phyloP scores from a whole-genome alignment of 139 green algal genomes.

The Medakamo hakoo region DNA sequence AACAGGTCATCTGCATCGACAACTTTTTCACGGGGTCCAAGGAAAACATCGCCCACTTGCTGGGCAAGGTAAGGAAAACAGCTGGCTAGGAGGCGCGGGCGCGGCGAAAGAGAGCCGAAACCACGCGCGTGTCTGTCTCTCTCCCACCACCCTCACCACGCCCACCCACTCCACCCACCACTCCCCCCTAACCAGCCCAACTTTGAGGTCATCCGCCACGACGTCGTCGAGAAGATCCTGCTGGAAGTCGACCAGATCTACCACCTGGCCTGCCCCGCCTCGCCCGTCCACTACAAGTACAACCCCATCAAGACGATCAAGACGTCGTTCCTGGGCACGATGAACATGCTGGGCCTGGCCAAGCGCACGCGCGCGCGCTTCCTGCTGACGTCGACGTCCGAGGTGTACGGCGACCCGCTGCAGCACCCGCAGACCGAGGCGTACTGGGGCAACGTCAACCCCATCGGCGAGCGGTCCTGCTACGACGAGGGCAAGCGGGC shows the following conservation, averaged over 20 bases:
- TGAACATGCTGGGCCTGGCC: constrained; percentile 99
- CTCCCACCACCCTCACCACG: too few species aligned
- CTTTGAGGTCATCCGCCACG: constrained; percentile 96
- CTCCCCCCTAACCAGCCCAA: too few species aligned
- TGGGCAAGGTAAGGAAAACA: too few species aligned
- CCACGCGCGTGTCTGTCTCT: too few species aligned
- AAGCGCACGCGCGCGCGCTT: constrained; percentile 85
- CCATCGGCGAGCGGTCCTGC: constrained; percentile 89
- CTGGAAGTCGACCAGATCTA: constrained; percentile 98
- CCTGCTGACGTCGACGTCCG: constrained; percentile 79
- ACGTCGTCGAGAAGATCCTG: constrained; percentile 88
- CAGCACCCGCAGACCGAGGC: constrained; percentile 93
- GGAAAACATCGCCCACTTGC: constrained; percentile 83
- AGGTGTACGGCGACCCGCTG: constrained; percentile 97
- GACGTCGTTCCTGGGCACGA: constrained; percentile 90
- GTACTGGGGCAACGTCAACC: constrained; percentile 99
- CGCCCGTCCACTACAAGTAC: constrained; percentile 99
- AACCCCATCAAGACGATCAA: constrained; percentile 99
- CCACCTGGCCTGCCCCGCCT: constrained; percentile 96
- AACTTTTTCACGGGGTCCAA: constrained; percentile 98
- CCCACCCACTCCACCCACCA: too few species aligned
- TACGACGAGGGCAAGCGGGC: constrained; percentile 98
- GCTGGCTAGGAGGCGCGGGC: too few species aligned
- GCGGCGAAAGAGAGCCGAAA: too few species aligned
- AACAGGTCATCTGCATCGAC: constrained; percentile 91